Percentiles rank a stretch among this genome's conserved stretches.
These are phyloP conservation scores for Diaporthe amygdali DNA, from an alignment of 2,329 filamentous ascomycete genomes.

Conservation along the genomic window DNA sequence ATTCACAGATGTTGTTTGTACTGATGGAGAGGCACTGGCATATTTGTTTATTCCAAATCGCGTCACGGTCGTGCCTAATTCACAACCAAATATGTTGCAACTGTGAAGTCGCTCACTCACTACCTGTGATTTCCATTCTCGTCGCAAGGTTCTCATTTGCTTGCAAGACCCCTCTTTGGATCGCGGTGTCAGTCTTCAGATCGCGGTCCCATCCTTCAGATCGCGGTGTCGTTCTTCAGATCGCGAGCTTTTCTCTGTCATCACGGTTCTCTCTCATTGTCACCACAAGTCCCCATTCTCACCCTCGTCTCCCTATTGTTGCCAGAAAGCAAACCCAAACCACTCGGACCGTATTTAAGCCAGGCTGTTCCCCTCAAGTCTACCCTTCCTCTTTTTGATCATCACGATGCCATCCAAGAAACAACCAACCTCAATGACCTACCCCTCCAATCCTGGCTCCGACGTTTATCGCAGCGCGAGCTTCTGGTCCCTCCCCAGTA, in stretches of 20 bases:
- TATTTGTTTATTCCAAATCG: neutral
- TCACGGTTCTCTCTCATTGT: neutral
- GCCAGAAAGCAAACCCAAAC: neutral
- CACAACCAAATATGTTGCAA: neutral
- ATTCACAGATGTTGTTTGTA: neutral
- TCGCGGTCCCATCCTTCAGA: neutral
- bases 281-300: neutral
- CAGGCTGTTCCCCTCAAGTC: neutral
- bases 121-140: neutral
- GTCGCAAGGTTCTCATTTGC: too few species aligned
- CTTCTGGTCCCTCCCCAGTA: constrained; percentile 17
- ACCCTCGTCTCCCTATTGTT: neutral
- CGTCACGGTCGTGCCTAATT: neutral
- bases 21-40: neutral
- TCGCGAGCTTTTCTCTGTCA: neutral
- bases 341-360: neutral
- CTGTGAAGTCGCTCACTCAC: neutral
- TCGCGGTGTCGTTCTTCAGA: neutral
- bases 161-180: too few species aligned
- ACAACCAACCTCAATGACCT: neutral
- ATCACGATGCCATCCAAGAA: neutral
- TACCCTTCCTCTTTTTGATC: neutral
- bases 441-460: constrained; percentile 12
- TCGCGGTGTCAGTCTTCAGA: neutral
- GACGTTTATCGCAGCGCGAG: constrained; percentile 5